phyloP scores from a whole-genome alignment of 768 basidiomycete genomes.

The Vishniacozyma victoriae region DNA sequence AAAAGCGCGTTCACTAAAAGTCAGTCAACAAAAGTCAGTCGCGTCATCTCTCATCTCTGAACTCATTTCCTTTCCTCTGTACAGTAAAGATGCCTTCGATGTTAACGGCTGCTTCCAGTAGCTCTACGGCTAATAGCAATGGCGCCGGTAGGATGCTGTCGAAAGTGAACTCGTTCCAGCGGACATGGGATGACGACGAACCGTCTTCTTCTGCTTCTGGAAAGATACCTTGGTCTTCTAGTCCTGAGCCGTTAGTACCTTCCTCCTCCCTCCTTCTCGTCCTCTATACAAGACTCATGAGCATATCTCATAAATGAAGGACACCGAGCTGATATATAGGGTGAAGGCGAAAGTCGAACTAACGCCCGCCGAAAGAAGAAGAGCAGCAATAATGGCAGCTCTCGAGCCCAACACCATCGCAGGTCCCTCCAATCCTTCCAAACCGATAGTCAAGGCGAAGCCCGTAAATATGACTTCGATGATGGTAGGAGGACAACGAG shows the following conservation, averaged over 20 bases:
- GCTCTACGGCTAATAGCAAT: background rate
- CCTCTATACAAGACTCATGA: background rate
- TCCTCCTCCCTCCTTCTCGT: no score
- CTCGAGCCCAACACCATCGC: background rate
- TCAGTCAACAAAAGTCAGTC: conserved; percentile 7
- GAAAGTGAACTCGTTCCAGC: conserved; percentile 33
- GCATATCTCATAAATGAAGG: background rate
- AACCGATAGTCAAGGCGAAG: no score
- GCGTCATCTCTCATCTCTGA: conserved; percentile 6
- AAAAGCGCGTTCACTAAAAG: no score
- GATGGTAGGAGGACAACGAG: no score
- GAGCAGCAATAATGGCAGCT: conserved; percentile 35
- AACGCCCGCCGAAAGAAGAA: conserved; percentile 25
- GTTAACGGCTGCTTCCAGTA: conserved; percentile 1
- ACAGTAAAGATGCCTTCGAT: conserved; percentile 11
- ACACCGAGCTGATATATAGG: conserved; percentile 4
- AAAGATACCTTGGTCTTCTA: conserved; percentile 17
- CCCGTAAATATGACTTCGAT: no score
- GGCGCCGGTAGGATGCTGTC: conserved; percentile 15
- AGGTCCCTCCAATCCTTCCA: no score
- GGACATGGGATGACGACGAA: conserved; percentile 28
- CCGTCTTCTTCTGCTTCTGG: background rate
- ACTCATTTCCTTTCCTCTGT: background rate
- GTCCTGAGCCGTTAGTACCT: conserved; percentile 18
- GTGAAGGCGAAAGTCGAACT: conserved; percentile 8